Base-by-base conservation (phyloP, 2,329 filamentous ascomycete genomes). In the Penicillium sp. region DNA sequence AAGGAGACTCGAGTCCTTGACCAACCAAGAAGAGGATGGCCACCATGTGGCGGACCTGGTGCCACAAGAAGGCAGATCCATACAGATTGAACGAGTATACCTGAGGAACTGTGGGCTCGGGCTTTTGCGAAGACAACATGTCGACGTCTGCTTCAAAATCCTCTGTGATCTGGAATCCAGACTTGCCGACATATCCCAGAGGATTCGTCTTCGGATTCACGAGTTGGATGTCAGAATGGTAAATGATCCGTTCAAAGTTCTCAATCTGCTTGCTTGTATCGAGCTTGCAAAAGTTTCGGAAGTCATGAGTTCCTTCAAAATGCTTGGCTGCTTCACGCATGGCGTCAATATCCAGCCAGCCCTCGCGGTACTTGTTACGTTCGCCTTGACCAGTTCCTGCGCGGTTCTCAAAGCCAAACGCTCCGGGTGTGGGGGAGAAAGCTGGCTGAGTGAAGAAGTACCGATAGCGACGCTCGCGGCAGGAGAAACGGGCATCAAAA, bases 401-500 rank as follows among this genome's bases (percentile, higher is more conserved):
- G 54, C 71, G 68, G 65, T 68, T 71, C 38, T 80, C 78, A 49
- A 85, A 76, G 5, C 84, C 85, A 40, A 84, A 63, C 22, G 82
- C 72, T 1, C 82, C 79, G 0, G 89, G 87, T 4, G 85, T 82
- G 0, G 92, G 92, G 2, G 87, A 81, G 72, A 92, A 97, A 1
- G 90, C 91, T 0, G 95, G 95, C 74, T 97, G 92, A 0, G 95
- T 98, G 81, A 99, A 99, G 82, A 97, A 98, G 79, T 99, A 99
- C 60, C 92, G 88, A 80, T 99, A 99, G 67, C 91, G 89, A 25
- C 95, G 85, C 78, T 97, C 93, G 63, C 89, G 87, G 78, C 95
- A 99, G 57, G 91, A 93, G 83, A 97, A 97, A 43, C 95, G 88
- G 4, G 95, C 95, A 37, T 91, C 93, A 76, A 99, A 99, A 63